Evolutionary conservation across 2,329 filamentous ascomycete species (phyloP).

Genomic region (Coniella lustricola): DNA sequence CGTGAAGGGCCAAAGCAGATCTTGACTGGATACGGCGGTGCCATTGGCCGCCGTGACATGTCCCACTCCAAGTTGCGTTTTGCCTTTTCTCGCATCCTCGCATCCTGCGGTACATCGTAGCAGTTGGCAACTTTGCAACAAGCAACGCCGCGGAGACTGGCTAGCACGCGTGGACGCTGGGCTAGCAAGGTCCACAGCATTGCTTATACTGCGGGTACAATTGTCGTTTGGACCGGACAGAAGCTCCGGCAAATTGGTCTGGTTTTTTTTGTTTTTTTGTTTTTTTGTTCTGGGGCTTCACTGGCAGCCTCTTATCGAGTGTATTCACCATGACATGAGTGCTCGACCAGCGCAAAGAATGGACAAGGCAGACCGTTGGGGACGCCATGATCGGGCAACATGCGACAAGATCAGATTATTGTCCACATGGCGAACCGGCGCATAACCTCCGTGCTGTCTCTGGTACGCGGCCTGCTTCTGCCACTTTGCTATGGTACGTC

Average conservation of each 20-base stretch:
- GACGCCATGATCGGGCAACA: too few species aligned
- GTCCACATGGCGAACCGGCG: background rate
- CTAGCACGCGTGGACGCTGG: background rate
- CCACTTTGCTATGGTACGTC: background rate
- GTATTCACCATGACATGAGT: too few species aligned
- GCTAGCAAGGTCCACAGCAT: background rate
- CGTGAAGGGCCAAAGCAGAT: background rate
- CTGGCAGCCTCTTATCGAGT: too few species aligned
- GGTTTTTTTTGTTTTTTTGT: background rate
- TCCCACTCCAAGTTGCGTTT: too few species aligned
- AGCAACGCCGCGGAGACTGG: too few species aligned
- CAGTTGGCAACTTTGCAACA: too few species aligned
- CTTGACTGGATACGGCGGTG: background rate
- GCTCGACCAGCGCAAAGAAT: too few species aligned
- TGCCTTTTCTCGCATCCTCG: too few species aligned
- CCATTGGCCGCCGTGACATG: too few species aligned
- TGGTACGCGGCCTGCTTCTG: background rate
- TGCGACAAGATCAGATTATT: background rate
- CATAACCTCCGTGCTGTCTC: too few species aligned
- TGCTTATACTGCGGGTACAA: background rate
- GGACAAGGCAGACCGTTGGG: too few species aligned
- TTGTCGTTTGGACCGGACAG: background rate
- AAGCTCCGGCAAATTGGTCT: background rate
- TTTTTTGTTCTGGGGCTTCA: background rate
- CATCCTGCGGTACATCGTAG: too few species aligned